phyloP scores from a whole-genome alignment of 208 protist genomes.

The Trypanosoma platydactyli region DNA sequence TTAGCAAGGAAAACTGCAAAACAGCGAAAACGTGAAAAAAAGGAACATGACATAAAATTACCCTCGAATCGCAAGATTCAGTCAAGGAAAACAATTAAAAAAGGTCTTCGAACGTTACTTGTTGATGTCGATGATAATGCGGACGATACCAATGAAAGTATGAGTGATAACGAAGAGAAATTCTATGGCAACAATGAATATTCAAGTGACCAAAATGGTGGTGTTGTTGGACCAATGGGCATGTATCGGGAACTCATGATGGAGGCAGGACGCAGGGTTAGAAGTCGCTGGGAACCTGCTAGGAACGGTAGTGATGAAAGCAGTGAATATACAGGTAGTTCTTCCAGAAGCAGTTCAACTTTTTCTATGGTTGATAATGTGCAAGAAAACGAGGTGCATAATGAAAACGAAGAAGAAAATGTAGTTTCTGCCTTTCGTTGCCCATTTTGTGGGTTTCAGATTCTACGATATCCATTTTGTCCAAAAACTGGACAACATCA shows the following conservation, averaged over 20 bases:
- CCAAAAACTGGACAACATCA: slow-evolving; percentile 88
- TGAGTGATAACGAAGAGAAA: slow-evolving; percentile 16
- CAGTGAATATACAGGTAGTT: slow-evolving; percentile 24
- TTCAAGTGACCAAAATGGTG: neutral
- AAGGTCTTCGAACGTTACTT: slow-evolving; percentile 76
- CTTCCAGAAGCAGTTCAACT: slow-evolving; percentile 19
- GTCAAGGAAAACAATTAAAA: slow-evolving; percentile 73
- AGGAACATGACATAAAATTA: slow-evolving; percentile 17
- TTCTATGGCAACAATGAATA: no score
- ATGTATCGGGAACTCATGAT: slow-evolving; percentile 91
- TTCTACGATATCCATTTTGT: slow-evolving; percentile 82
- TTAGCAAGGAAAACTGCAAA: slow-evolving; percentile 78
- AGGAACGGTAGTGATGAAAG: slow-evolving; percentile 30
- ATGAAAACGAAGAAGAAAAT: slow-evolving; percentile 33
- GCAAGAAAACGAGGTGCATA: slow-evolving; percentile 38
- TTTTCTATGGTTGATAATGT: slow-evolving; percentile 2
- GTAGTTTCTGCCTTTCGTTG: slow-evolving; percentile 54
- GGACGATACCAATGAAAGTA: slow-evolving; percentile 25
- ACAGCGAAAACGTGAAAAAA: slow-evolving; percentile 85
- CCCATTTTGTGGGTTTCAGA: slow-evolving; percentile 68
- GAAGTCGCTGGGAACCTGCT: slow-evolving; percentile 75
- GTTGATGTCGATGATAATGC: slow-evolving; percentile 59
- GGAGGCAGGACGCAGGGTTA: slow-evolving; percentile 81
- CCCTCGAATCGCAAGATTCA: slow-evolving; percentile 43
- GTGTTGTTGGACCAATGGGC: slow-evolving; percentile 76